Percentiles rank a stretch among this genome's conserved stretches.
phyloP scores from a whole-genome alignment of 2,329 filamentous ascomycete species.

The Cladosporium sp. region DNA sequence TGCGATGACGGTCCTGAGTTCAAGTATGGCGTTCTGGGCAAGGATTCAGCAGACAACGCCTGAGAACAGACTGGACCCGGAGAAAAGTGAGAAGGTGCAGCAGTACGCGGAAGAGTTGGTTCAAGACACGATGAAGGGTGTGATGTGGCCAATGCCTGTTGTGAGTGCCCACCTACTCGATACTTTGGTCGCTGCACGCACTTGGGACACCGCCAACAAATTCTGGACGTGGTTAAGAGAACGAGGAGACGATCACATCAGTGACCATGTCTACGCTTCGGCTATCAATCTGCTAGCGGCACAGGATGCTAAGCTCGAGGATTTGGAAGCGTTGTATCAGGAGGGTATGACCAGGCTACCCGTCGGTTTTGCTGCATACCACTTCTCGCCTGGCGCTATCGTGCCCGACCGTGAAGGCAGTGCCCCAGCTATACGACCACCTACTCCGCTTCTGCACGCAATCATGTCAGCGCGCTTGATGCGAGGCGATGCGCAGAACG shows the following conservation, averaged over 20 bases:
- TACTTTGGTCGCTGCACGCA: background rate
- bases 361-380: slow-evolving; percentile 48
- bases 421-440: slow-evolving; percentile 25
- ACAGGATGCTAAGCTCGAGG: slow-evolving; percentile 40
- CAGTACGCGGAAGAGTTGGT: slow-evolving; percentile 41
- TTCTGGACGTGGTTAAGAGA: slow-evolving; percentile 52
- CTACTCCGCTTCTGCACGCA: slow-evolving; percentile 48
- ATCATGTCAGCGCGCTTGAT: slow-evolving; percentile 51
- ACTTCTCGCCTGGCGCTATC: slow-evolving; percentile 49
- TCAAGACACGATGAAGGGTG: slow-evolving; percentile 40
- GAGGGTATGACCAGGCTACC: slow-evolving; percentile 50
- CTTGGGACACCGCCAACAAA: slow-evolving; percentile 38
- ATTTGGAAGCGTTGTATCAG: slow-evolving; percentile 48
- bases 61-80: background rate
- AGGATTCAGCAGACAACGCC: background rate
- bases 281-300: slow-evolving; percentile 52
- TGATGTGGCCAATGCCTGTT: slow-evolving; percentile 25
- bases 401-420: slow-evolving; percentile 43
- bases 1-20: background rate
- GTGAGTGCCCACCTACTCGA: background rate
- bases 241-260: slow-evolving; percentile 45
- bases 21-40: background rate
- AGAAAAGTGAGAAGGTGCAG: slow-evolving; percentile 20
- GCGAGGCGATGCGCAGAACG: slow-evolving; percentile 47
- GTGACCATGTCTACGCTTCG: slow-evolving; percentile 48